Conservation (phyloP, 2,329 filamentous ascomycete genomes). For the Pseudogymnoascus pannorum region DNA sequence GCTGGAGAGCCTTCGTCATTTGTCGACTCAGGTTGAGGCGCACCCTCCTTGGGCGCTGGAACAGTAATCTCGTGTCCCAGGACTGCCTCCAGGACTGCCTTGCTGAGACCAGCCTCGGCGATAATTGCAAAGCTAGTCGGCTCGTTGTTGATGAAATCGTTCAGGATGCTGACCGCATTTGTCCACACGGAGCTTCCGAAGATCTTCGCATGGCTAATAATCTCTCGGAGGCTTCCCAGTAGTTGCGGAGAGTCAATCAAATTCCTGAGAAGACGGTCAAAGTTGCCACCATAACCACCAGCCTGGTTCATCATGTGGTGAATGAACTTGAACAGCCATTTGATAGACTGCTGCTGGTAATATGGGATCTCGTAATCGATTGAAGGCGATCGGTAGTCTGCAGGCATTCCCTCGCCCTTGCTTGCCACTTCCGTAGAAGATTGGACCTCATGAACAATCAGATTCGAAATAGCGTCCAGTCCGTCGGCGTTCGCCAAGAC, state of each 20-base stretch:
- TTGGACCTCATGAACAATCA: constrained; percentile 73
- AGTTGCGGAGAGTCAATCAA: constrained; percentile 88
- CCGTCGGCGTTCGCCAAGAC: constrained; percentile 76
- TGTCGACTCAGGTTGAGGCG: constrained; percentile 26
- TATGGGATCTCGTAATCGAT: constrained; percentile 93
- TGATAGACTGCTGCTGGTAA: constrained; percentile 85
- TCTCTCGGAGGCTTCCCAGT: constrained; percentile 67
- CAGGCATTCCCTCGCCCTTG: constrained; percentile 63
- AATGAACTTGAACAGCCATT: constrained; percentile 91
- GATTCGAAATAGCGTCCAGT: constrained; percentile 80
- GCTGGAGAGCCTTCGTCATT: constrained; percentile 23
- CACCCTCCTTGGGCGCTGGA: constrained; percentile 17
- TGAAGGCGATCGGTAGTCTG: constrained; percentile 66
- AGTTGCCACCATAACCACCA: constrained; percentile 64
- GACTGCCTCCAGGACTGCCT: constrained; percentile 76
- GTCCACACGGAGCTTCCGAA: constrained; percentile 97
- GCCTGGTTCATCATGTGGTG: constrained; percentile 87
- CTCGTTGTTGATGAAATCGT: constrained; percentile 97
- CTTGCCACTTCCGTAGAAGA: constrained; percentile 60
- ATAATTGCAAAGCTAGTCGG: constrained; percentile 96
- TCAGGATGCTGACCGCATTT: constrained; percentile 82
- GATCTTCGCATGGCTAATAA: constrained; percentile 69
- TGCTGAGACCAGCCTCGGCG: constrained; percentile 84
- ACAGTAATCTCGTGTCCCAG: constrained; percentile 42
- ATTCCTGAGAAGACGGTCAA: constrained; percentile 84